Percentiles rank a stretch among this genome's conserved stretches.
Evolutionary conservation across 108 stramenopile genomes (phyloP).

Genomic region (Fistulifera solaris): DNA sequence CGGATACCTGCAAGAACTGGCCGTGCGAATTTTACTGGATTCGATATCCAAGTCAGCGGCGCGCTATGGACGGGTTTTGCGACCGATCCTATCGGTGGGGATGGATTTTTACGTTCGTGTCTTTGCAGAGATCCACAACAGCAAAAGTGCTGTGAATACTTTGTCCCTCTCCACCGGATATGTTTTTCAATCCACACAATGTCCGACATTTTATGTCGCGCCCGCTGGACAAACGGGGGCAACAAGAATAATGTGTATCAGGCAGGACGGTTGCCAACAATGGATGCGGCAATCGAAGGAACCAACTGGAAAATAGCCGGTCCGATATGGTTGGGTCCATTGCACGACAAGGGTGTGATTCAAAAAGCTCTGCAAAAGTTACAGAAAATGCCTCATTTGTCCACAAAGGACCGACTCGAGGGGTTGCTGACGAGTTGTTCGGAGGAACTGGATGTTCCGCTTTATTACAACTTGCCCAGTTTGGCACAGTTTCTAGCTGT

Average conservation of each 20-base stretch:
- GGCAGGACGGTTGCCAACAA: constrained; percentile 34
- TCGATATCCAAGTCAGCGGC: constrained; percentile 80
- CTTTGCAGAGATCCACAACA: constrained; percentile 91
- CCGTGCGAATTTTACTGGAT: constrained; percentile 88
- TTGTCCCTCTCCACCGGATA: constrained; percentile 75
- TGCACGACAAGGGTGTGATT: constrained; percentile 86
- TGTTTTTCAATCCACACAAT: constrained; percentile 89
- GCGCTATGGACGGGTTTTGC: constrained; percentile 79
- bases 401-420: constrained; percentile 52
- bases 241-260: constrained; percentile 47
- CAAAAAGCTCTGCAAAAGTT: constrained; percentile 59
- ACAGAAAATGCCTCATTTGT: constrained; percentile 35
- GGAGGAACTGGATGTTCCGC: constrained; percentile 93
- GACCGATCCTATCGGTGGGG: constrained; percentile 87
- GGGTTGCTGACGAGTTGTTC: constrained; percentile 84
- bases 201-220: constrained; percentile 80
- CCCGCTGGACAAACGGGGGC: constrained; percentile 42
- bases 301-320: constrained; percentile 89
- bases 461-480: constrained; percentile 83
- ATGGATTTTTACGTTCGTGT: constrained; percentile 97
- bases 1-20: constrained; percentile 92
- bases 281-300: constrained; percentile 52
- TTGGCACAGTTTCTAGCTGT: constrained; percentile 64
- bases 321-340: constrained; percentile 90
- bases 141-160: constrained; percentile 80